Evolutionary conservation across 2,329 filamentous ascomycete species (phyloP), one percentile per base, ranked within the genome.

Genomic region (Amesomyces nigricolor): DNA sequence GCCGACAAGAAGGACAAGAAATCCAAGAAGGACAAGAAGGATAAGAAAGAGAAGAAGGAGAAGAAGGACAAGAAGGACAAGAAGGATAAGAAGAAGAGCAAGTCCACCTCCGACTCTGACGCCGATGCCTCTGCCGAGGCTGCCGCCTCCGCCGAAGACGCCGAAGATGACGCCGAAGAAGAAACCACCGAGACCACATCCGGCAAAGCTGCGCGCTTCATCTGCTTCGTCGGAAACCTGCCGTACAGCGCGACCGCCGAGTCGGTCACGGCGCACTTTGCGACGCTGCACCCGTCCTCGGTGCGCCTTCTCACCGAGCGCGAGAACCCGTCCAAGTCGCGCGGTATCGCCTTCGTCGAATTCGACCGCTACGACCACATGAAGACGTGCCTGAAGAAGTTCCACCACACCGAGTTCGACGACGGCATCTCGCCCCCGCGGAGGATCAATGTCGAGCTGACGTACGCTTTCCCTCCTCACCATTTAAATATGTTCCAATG

Each of bases 371-470:
- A 86, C 73, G 88, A 91, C 72, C 83, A 87, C 68, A 95, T 96
- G 90, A 88, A 95, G 77, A 94, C 89, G 32, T 95, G 90, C 67
- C 78, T 97, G 58, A 89, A 91, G 71, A 83, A 90, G 61, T 92
- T 92, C 73, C 91, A 97, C 73, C 91, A 96, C 73, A 87, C 83
- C 57, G 79, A 79, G 61, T 95, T 96, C 68, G 71, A 77, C 68
- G 76, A 85, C 71, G 74, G 76, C 60, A 59, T 72, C 14, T 76
- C 73, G 42, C 69, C 75, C 14, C 74, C 84, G 50, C 78, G 92
- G 64, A 88, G 86, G 72, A 95, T 97, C 66, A 96, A 96, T 68
- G 88, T 96, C 26, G 92, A 96, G 73, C 73, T 97, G 62, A 96
- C 91, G 80, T 90, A 72, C 72, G 85, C 45, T 53, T 35, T 47